A percentile compares a stretch with the other conserved stretches of the same genome.
phyloP scores from a whole-genome alignment of 2,329 filamentous ascomycete genomes.

The Hymenoscyphus salicellus region DNA sequence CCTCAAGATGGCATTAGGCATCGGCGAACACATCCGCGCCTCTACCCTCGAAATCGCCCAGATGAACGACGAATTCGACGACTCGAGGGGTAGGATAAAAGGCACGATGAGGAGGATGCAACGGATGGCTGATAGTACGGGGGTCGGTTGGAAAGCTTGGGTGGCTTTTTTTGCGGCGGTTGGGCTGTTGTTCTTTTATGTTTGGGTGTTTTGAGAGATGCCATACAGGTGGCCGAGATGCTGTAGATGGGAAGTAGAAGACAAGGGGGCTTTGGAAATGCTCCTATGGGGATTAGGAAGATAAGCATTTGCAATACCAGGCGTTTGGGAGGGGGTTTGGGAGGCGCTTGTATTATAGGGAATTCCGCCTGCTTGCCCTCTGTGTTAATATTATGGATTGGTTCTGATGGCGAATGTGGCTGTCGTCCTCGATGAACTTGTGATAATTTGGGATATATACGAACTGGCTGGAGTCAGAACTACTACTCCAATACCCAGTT shows the following conservation, averaged over 20 bases:
- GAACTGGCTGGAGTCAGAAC: too few species aligned
- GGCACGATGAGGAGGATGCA: constrained; percentile 98
- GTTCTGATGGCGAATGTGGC: background rate
- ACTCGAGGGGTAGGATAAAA: constrained; percentile 72
- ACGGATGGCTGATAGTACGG: constrained; percentile 88
- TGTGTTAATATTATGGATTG: background rate
- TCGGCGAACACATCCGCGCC: constrained; percentile 92
- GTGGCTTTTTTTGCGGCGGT: constrained; percentile 82
- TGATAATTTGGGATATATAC: too few species aligned
- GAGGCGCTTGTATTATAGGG: constrained; percentile 5
- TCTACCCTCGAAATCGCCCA: constrained; percentile 84
- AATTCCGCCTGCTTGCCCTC: background rate
- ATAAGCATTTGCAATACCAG: constrained; percentile 3
- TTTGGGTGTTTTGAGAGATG: constrained; percentile 73
- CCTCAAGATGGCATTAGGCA: constrained; percentile 77
- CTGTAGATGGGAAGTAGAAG: background rate
- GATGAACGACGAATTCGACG: constrained; percentile 94
- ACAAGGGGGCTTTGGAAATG: background rate
- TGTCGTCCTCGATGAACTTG: background rate
- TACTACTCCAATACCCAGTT: too few species aligned
- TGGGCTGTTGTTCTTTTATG: constrained; percentile 80
- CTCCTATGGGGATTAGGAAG: background rate
- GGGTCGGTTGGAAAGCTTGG: constrained; percentile 96
- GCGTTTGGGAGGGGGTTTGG: constrained; percentile 7
- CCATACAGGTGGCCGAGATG: too few species aligned